These are phyloP conservation scores for Fraxinus excelsior DNA, from an alignment of 257 asterid species.

Conservation along the genomic window DNA sequence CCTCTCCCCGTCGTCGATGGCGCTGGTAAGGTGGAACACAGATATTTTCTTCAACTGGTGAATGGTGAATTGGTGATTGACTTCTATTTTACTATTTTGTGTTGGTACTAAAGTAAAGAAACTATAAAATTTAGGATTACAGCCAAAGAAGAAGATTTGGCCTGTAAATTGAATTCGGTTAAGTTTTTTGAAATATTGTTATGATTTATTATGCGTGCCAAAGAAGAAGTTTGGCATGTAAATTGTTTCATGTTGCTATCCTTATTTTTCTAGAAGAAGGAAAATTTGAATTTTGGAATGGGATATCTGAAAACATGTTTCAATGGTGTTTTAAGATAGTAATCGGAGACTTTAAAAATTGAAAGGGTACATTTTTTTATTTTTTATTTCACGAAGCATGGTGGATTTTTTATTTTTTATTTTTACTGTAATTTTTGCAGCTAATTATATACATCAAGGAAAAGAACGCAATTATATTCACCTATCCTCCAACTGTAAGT, in stretches of 20 bases:
- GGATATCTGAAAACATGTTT: not conserved
- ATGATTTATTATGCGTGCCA: not conserved
- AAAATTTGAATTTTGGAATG: not conserved
- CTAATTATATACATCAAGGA: conserved; percentile 70
- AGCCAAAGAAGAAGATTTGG: too few species aligned
- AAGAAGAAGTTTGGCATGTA: not conserved
- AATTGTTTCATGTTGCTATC: not conserved
- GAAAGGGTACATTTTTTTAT: not conserved
- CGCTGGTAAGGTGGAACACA: too few species aligned
- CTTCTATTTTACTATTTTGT: too few species aligned
- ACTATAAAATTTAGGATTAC: too few species aligned
- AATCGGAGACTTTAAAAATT: not conserved
- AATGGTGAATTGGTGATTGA: too few species aligned
- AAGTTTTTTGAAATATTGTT: not conserved
- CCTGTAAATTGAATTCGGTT: not conserved
- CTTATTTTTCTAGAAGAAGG: not conserved
- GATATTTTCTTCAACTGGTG: too few species aligned
- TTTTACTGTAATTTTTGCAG: conserved; percentile 36
- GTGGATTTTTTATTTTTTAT: not conserved
- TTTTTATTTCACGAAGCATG: too few species aligned
- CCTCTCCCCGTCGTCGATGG: too few species aligned
- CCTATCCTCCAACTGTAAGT: conserved; percentile 90
- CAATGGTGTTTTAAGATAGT: not conserved
- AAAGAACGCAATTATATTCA: conserved; percentile 81
- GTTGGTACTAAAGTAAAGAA: too few species aligned